Conservation (phyloP, 352 stramenopile genomes). For the Elongisporangium senticosum region DNA sequence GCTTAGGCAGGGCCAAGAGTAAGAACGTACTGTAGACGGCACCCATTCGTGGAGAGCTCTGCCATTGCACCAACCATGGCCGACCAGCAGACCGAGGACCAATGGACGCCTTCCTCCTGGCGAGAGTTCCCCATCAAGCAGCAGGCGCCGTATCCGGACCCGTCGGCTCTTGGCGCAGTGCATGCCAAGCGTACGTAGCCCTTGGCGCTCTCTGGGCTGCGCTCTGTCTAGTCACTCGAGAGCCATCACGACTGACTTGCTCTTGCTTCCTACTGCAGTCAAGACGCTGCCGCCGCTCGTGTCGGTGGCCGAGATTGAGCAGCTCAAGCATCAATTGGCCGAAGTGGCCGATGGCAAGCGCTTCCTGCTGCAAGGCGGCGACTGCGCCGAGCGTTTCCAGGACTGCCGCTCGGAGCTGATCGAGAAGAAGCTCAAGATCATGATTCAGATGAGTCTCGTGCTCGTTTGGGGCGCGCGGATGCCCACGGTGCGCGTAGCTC, state of each 20-base stretch:
- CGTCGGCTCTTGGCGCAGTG: constrained; percentile 61
- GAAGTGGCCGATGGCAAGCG: constrained; percentile 94
- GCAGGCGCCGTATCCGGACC: constrained; percentile 70
- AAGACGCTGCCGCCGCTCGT: constrained; percentile 88
- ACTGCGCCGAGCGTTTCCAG: constrained; percentile 97
- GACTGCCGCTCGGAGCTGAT: constrained; percentile 84
- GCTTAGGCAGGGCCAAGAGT: too few species aligned
- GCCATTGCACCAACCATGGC: too few species aligned
- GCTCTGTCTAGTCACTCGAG: neutral
- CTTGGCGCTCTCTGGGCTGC: neutral
- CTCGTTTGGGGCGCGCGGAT: constrained; percentile 97
- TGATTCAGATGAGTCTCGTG: constrained; percentile 97
- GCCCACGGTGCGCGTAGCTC: constrained; percentile 94
- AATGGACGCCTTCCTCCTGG: constrained; percentile 75
- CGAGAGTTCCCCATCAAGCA: constrained; percentile 75
- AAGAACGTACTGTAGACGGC: too few species aligned
- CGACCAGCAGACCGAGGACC: neutral
- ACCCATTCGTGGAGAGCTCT: too few species aligned
- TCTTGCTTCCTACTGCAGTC: constrained; percentile 38
- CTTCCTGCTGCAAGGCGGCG: constrained; percentile 97
- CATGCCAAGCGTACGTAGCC: constrained; percentile 54
- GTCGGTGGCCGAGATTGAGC: constrained; percentile 94
- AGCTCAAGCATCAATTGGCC: constrained; percentile 87
- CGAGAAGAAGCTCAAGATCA: constrained; percentile 92
- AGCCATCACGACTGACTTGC: neutral